These are phyloP conservation scores for Yamadazyma sp. DNA, from an alignment of 1,139 yeast genomes.

Conservation along the genomic window DNA sequence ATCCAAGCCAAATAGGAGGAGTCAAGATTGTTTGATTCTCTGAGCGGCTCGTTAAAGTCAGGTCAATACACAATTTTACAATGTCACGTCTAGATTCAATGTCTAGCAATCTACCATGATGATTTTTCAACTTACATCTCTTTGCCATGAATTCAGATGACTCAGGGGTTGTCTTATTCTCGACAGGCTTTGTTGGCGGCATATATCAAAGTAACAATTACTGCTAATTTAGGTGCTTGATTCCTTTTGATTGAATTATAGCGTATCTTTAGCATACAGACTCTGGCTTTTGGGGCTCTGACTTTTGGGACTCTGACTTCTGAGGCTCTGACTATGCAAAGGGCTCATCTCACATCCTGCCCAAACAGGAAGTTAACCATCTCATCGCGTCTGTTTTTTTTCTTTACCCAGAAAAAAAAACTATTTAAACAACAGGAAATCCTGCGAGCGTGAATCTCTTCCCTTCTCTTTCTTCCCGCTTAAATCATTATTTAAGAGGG, in stretches of 20 bases:
- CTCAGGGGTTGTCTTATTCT: background rate
- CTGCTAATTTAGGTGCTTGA: conserved; percentile 13
- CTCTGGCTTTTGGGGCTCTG: too few species aligned
- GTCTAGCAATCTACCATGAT: too few species aligned
- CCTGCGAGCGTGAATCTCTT: conserved; percentile 14
- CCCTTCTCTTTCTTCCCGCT: conserved; percentile 46
- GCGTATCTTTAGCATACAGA: conserved; percentile 33
- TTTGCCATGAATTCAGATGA: conserved; percentile 1
- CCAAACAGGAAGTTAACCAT: conserved; percentile 26
- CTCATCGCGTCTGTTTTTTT: conserved; percentile 15
- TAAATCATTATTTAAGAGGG: conserved; percentile 50
- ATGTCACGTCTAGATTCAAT: too few species aligned
- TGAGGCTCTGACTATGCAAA: background rate
- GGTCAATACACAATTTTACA: too few species aligned
- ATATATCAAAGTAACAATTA: conserved; percentile 1
- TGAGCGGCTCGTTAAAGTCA: background rate
- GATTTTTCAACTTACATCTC: background rate
- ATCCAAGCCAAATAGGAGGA: conserved; percentile 54
- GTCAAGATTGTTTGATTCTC: conserved; percentile 54
- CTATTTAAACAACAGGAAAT: conserved; percentile 13
- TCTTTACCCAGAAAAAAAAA: conserved; percentile 14
- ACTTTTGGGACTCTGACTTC: too few species aligned
- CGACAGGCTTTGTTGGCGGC: background rate
- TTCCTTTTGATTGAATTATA: conserved; percentile 7
- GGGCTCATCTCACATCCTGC: conserved; percentile 12